Evolutionary conservation across 805 yeast genomes (phyloP).

Genomic region (Starmerella sp.): DNA sequence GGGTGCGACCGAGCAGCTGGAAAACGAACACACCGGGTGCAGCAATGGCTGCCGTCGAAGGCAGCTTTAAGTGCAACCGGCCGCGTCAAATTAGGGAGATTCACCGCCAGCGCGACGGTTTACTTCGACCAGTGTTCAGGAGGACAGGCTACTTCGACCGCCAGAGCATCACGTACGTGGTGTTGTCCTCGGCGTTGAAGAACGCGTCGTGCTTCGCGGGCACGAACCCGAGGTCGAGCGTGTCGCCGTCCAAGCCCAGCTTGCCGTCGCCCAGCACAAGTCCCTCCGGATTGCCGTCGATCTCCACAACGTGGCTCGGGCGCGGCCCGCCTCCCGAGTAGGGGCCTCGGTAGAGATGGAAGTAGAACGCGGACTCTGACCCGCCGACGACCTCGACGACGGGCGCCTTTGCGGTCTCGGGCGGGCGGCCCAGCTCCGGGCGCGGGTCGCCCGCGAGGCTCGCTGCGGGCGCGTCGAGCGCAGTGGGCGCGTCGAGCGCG

Average conservation of each 20-base stretch:
- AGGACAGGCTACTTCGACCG: not conserved
- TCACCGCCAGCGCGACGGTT: too few relatives aligned
- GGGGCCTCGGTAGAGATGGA: constrained; percentile 19
- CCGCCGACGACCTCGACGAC: constrained; percentile 8
- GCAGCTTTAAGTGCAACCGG: too few relatives aligned
- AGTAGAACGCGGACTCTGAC: constrained; percentile 8
- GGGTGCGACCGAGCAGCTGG: too few relatives aligned
- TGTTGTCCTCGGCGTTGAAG: constrained; percentile 17
- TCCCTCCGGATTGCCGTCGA: constrained; percentile 15
- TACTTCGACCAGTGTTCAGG: too few relatives aligned
- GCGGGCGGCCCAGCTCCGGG: not conserved
- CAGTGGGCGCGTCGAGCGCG: not conserved
- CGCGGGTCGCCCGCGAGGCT: not conserved
- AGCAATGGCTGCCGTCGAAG: too few relatives aligned
- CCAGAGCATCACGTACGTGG: constrained; percentile 23
- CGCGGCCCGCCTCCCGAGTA: constrained; percentile 14
- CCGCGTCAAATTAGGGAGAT: too few relatives aligned
- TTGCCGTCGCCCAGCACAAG: constrained; percentile 2
- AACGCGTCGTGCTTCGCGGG: constrained; percentile 11
- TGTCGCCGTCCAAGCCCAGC: not conserved
- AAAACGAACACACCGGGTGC: too few relatives aligned
- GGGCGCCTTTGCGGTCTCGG: not conserved
- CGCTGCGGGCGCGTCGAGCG: not conserved
- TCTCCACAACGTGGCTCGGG: constrained; percentile 19
- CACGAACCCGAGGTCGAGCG: constrained; percentile 1